Evolutionary conservation across 306 rosid species (phyloP).

Genomic region (Quercus rubra): DNA sequence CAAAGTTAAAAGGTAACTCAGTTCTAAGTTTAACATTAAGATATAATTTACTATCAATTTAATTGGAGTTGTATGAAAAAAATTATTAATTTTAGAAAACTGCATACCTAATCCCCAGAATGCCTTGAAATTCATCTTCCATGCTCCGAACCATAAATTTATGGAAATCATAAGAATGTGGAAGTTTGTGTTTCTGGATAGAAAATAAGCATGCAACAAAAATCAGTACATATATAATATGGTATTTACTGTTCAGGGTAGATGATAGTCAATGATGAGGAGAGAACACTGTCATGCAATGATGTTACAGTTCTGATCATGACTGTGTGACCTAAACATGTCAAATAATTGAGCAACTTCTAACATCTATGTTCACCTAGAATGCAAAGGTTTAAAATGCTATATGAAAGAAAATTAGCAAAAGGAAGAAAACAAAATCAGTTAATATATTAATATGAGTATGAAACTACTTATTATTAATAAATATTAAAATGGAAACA

Average conservation of each 20-base stretch:
- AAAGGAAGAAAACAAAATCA: not conserved
- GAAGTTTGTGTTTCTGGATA: conserved; percentile 80
- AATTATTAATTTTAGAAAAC: conserved; percentile 14
- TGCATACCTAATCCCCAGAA: conserved; percentile 90
- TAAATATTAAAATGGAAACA: not conserved
- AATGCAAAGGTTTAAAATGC: not conserved
- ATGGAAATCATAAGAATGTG: conserved; percentile 77
- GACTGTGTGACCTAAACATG: not conserved
- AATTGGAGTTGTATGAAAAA: not conserved
- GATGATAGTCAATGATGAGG: not conserved
- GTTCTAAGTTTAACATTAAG: not conserved
- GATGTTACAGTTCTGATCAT: not conserved
- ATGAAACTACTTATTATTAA: not conserved
- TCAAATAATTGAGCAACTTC: not conserved
- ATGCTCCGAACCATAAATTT: conserved; percentile 89
- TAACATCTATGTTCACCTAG: not conserved
- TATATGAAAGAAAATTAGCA: not conserved
- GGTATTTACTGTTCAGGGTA: not conserved
- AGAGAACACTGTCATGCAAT: not conserved
- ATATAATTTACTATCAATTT: not conserved
- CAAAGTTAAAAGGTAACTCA: conserved; percentile 28
- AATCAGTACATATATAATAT: not conserved
- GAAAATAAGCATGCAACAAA: conserved; percentile 5
- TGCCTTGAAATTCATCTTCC: conserved; percentile 96
- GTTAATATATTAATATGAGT: not conserved